Evolutionary conservation across 768 basidiomycete genomes (phyloP), one percentile per base, ranked within the genome.

Genomic region (Aureoboletus auriporus): DNA sequence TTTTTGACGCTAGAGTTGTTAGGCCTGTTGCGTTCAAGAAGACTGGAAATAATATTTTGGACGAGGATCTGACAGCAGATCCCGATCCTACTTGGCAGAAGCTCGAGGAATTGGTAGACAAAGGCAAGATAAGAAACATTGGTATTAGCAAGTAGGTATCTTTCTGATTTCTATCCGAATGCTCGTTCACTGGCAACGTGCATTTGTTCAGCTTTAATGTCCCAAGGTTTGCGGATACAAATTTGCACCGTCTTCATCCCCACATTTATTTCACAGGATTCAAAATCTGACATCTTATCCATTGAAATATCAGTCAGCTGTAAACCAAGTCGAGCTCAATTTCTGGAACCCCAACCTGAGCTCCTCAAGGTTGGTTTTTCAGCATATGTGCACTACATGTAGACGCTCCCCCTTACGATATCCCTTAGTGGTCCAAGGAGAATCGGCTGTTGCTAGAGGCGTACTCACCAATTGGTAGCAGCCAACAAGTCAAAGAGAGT

Each of bases 1-100:
- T 17, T 10, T 41, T 33, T 53, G 48, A 42, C 23, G 9, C 9
- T 27, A 17, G 39, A 13, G 12, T 41, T 40, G 5, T 17, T 44
- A 84, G 83, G 83, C 85, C 84, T 0, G 66, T 86, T n/a, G 85
- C 84, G 26, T 77, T 80, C 57, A 79, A 79, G 54, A 78, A 81
- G 48, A 77, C 72, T 30, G 74, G 71, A 9, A 69, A 71, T 46
- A 64, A 73, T 36, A 59, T 75, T 14, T 62, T 85, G 50, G 76
- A 82, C 31, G 55, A 65, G 47, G 73, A 74, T 5, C 77, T 89
- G 5, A 84, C 84, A 6, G 79, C 77, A 20, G 74, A 89, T 58
- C 80, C 86, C 2, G 84, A 86, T 58, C 83, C 83, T 14, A 89
- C 88, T 1, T 91, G 89, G 89, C 71, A 83, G 61, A 88, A 81